Evolutionary conservation across 73 alveolate genomes (phyloP), one percentile per base, ranked within the genome.

Genomic region (Effrenium voratum): DNA sequence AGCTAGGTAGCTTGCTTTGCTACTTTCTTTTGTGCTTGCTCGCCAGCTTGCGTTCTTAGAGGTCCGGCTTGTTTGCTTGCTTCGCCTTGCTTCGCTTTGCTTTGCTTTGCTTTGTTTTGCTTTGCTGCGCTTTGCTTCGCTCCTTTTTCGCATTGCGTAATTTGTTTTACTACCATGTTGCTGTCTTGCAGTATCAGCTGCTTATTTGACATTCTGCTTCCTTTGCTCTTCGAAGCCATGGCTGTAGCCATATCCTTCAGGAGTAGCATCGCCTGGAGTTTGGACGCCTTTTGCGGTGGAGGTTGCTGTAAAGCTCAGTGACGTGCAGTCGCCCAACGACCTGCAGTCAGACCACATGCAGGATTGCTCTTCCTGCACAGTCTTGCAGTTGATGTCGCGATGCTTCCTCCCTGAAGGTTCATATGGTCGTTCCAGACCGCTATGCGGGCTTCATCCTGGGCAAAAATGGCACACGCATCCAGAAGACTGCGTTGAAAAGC

Each of bases 241-340:
- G 40, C 43, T 63, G 10, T 63, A 8, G n/a, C 77, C 40, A 15
- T 32, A 44, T 6, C n/a, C 30, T 6, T 80, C 40, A 87, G 95
- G 95, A 87, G 45, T 87, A 4, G 95, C 95, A 16, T 87, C 95
- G 32, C 95, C 95, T 45, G 98, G 98, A 26, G 98, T 73, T 2
- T 91, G 98, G 98, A 91, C 98, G 22, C 98, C 98, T 0, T 91
- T 91, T 91, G 98, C 98, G 32, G 98, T 72, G 98, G 98, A 91
- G 44, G 90, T 77, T 13, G 15, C 98, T 3, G 22, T 68, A 46
- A 91, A 68, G 55, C 98, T 91, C 43, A 70, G 90, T 55, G 98
- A 73, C 24, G 98, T 91, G 59, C 98, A 73, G 36, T 72, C 95
- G 40, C 98, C 98, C 13, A 59, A 41, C 30, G 98, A 91, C 45